These are phyloP conservation scores for Globisporangium heterothallicum DNA, from an alignment of 352 stramenopile genomes.

Conservation along the genomic window DNA sequence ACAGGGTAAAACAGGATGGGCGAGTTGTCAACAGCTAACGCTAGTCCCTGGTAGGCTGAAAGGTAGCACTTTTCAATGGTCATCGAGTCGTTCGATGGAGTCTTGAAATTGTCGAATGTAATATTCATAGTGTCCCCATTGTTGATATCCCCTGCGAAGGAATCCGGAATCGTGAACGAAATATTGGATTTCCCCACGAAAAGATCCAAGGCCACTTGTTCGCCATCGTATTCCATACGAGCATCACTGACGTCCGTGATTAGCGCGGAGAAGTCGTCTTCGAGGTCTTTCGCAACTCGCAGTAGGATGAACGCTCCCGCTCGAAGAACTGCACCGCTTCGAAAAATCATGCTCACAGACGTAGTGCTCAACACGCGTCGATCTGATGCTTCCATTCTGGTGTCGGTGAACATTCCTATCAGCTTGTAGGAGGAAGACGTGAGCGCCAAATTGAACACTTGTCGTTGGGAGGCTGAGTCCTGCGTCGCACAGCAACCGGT, in stretches of 20 bases:
- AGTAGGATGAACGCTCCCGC: conserved; percentile 61
- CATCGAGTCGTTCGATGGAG: conserved; percentile 52
- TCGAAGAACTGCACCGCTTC: conserved; percentile 51
- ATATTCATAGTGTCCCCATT: conserved; percentile 71
- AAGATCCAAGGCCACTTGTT: conserved; percentile 36
- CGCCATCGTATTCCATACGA: conserved; percentile 25
- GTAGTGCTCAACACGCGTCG: conserved; percentile 45
- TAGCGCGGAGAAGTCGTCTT: conserved; percentile 47
- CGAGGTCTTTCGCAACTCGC: conserved; percentile 50
- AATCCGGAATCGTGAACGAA: conserved; percentile 67
- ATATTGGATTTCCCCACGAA: conserved; percentile 53
- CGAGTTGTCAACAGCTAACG: conserved; percentile 59
- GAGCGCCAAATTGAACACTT: conserved; percentile 58
- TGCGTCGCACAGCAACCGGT: conserved; percentile 40
- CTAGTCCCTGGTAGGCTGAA: conserved; percentile 57
- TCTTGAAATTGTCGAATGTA: conserved; percentile 57
- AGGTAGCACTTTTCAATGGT: conserved; percentile 64
- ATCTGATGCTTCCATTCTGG: conserved; percentile 39
- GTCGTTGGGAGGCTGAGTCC: conserved; percentile 16
- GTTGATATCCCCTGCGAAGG: conserved; percentile 51
- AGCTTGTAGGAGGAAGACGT: conserved; percentile 50
- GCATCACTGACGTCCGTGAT: conserved; percentile 50
- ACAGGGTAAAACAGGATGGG: conserved; percentile 38
- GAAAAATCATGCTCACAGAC: conserved; percentile 48
- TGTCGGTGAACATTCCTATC: conserved; percentile 47